Evolutionary conservation across 192 early-diverging fungal genomes (phyloP).

Genomic region (Linnemannia schmuckeri): DNA sequence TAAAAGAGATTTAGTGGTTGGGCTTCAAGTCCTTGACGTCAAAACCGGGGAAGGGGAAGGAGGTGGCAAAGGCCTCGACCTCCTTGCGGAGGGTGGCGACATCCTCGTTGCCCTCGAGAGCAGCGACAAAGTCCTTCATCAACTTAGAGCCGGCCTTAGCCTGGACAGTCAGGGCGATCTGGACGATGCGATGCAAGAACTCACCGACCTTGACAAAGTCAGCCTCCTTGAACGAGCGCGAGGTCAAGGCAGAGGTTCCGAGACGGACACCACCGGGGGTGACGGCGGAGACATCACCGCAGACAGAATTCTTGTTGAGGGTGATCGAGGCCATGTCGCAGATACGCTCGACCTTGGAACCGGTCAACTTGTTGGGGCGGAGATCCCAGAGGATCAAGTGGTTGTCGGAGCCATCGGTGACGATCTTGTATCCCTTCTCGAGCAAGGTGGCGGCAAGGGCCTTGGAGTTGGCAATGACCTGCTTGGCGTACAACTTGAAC

Average conservation of each 20-base stretch:
- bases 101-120: slow-evolving; percentile 81
- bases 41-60: slow-evolving; percentile 97
- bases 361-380: slow-evolving; percentile 91
- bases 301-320: slow-evolving; percentile 99
- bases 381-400: slow-evolving; percentile 99
- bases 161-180: slow-evolving; percentile 92
- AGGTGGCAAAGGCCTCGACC: slow-evolving; percentile 92
- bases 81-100: slow-evolving; percentile 86
- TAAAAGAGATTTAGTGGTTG: slow-evolving; percentile 39
- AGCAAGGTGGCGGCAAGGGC: slow-evolving; percentile 85
- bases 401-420: slow-evolving; percentile 97
- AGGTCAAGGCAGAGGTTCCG: slow-evolving; percentile 95
- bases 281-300: slow-evolving; percentile 95
- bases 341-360: slow-evolving; percentile 98
- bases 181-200: slow-evolving; percentile 93
- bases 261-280: slow-evolving; percentile 98
- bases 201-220: slow-evolving; percentile 98
- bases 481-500: slow-evolving; percentile 95
- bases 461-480: slow-evolving; percentile 94
- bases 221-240: slow-evolving; percentile 95
- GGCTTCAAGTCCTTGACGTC: slow-evolving; percentile 35
- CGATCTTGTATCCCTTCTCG: slow-evolving; percentile 91
- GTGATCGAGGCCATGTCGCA: slow-evolving; percentile 98
- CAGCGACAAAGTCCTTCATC: slow-evolving; percentile 98
- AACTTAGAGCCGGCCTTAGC: slow-evolving; percentile 87